phyloP scores from a whole-genome alignment of 176 grass and related monocot species.

The Luzula sylvatica region DNA sequence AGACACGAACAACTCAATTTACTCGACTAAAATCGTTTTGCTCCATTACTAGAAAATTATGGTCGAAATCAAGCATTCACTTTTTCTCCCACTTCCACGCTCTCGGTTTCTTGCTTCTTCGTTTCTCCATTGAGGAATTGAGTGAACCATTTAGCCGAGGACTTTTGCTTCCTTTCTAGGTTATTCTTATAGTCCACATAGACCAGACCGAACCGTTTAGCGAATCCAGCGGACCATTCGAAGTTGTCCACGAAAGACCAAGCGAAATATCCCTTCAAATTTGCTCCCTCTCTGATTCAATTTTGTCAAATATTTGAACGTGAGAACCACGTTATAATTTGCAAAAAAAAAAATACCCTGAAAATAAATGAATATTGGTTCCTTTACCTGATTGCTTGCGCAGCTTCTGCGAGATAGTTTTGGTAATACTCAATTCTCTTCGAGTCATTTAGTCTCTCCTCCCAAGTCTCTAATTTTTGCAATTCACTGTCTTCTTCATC shows the following conservation, averaged over 20 bases:
- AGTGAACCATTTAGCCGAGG: slow-evolving; percentile 54
- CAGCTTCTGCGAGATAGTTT: slow-evolving; percentile 48
- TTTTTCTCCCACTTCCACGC: no score
- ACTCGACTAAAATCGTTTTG: no score
- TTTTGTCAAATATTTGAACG: neutral
- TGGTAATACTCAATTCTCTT: slow-evolving; percentile 71
- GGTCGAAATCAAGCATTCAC: no score
- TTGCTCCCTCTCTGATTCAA: slow-evolving; percentile 49
- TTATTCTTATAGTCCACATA: slow-evolving; percentile 75
- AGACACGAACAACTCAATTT: no score
- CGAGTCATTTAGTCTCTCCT: slow-evolving; percentile 56
- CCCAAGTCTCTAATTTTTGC: slow-evolving; percentile 24
- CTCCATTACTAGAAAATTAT: no score
- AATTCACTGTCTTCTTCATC: slow-evolving; percentile 78
- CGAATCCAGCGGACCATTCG: slow-evolving; percentile 73
- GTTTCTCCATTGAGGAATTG: slow-evolving; percentile 37
- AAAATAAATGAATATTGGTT: no score
- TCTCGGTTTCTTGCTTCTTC: neutral
- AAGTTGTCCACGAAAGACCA: slow-evolving; percentile 65
- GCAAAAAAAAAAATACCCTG: no score
- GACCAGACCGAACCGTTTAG: slow-evolving; percentile 61
- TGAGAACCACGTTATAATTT: slow-evolving; percentile 15
- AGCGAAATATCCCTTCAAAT: slow-evolving; percentile 60
- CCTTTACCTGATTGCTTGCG: slow-evolving; percentile 66
- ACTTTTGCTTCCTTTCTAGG: slow-evolving; percentile 51